Evolutionary conservation across 441 rosid genomes (phyloP), one percentile per base, ranked within the genome.

Genomic region (Rhodomyrtus psidioides): DNA sequence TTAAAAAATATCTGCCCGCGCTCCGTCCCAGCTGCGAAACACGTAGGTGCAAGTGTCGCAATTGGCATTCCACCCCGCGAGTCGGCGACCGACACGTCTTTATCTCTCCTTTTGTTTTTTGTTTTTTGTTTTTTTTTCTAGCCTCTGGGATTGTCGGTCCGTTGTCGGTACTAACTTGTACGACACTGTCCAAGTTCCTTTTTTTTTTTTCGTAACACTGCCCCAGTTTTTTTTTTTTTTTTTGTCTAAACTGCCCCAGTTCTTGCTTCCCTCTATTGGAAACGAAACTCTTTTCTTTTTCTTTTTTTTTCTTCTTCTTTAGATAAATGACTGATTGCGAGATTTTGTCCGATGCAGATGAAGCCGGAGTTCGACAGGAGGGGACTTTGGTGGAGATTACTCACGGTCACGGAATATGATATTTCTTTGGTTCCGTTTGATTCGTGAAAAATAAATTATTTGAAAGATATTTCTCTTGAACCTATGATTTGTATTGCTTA

Each of bases 401-500:
- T 39, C 19, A 12, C 53, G 53, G 46, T 42, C 46, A 7, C 13
- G 75, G 75, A 30, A 17, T 30, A 4, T 21, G 44, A 70, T 34
- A 49, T 62, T 13, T 0, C 3, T 46, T 46, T 46, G 9, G 2
- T 0, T 46, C 51, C 12, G 51, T 46, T 46, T 46, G 12, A 9
- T 46, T 46, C 12, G 51, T 9, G 51, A 46, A 46, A 9, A 46
- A 46, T 1, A 3, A 1, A 46, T 46, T 0, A 46, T 46, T 46
- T 8, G 3, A 46, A 46, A 9, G 9, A 46, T 46, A 46, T 46
- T 46, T 46, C 9, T 46, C 2, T 46, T 9, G 2, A 46, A 46
- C 3, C 1, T 0, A 10, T 46, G 2, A 1, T 3, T 46, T 46
- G 10, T 46, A 46, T 46, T 0, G 12, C 10, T 46, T 2, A 46